Conservation (phyloP, 2,329 filamentous ascomycete species). For the Allantophomopsis cytisporea region DNA sequence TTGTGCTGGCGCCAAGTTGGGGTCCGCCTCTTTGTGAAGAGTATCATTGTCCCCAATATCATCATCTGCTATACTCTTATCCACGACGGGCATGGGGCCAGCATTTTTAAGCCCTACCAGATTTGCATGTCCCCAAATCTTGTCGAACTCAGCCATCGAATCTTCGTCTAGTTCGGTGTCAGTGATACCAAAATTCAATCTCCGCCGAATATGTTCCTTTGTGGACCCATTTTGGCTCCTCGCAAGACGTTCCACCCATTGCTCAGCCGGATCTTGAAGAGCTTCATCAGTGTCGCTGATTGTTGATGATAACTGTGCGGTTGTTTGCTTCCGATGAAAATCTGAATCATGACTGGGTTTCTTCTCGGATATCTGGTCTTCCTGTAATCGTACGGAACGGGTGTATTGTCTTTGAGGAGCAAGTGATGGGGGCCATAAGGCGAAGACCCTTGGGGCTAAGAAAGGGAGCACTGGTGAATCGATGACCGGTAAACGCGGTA, state of each 20-base stretch:
- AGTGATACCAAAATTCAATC: too few relatives aligned
- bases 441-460: slow-evolving; percentile 17
- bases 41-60: neutral
- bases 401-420: too few relatives aligned
- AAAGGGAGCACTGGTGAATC: slow-evolving; percentile 18
- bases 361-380: neutral
- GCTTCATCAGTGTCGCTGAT: neutral
- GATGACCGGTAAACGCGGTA: slow-evolving; percentile 13
- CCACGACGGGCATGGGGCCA: slow-evolving; percentile 11
- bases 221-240: neutral
- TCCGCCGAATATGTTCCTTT: too few relatives aligned
- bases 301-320: neutral
- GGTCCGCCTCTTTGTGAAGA: too few relatives aligned
- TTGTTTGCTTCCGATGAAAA: too few relatives aligned
- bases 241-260: neutral
- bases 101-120: neutral
- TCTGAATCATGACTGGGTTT: neutral
- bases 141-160: too few relatives aligned
- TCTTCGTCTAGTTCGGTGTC: too few relatives aligned
- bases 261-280: neutral
- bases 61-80: neutral
- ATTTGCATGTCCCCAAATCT: neutral
- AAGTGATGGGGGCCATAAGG: slow-evolving; percentile 14
- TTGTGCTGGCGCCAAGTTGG: too few relatives aligned
- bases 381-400: too few relatives aligned